Evolutionary conservation across 208 protist species (phyloP), one percentile per base, ranked within the genome.

Genomic region (Strigomonas galati): DNA sequence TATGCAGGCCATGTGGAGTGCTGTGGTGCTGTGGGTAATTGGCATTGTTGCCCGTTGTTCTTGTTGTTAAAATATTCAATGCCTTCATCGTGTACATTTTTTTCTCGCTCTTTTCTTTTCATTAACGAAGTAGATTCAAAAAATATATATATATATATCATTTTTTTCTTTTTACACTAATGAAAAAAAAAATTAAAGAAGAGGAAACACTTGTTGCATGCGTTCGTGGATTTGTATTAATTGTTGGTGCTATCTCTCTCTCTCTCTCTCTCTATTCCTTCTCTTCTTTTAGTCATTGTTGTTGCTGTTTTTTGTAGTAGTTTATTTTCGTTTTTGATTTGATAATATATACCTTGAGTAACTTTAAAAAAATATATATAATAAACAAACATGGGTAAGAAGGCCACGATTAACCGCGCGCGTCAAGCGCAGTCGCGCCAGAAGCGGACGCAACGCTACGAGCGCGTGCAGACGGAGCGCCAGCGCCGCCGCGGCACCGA

Each of bases 301-400:
- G 21, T 28, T n/a, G n/a, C n/a, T n/a, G n/a, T n/a, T n/a, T n/a
- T n/a, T n/a, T n/a, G n/a, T n/a, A 12, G n/a, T 71, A 48, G 1
- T 65, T 71, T n/a, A 17, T 46, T 62, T 69, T 24, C 32, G 57
- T 64, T 63, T 19, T 57, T 24, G n/a, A 5, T 32, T 31, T 49
- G 4, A 1, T 58, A n/a, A 53, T 53, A 53, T 40, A 17, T 24
- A n/a, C n/a, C n/a, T n/a, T n/a, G n/a, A n/a, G n/a, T 57, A 57
- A 35, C 15, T 35, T 35, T 57, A 63, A 31, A 51, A 26, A 26
- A 53, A 27, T 4, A 24, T 58, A 31, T 31, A n/a, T 30, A 58
- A 32, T 31, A 30, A 32, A 32, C 4, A 19, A 58, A 24, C 31
- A 95, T 95, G 89, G 89, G 86, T 31, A 88, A 82, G 63, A 88